Evolutionary conservation across 805 yeast genomes (phyloP).

Genomic region (Debaryomyces tyrocola): DNA sequence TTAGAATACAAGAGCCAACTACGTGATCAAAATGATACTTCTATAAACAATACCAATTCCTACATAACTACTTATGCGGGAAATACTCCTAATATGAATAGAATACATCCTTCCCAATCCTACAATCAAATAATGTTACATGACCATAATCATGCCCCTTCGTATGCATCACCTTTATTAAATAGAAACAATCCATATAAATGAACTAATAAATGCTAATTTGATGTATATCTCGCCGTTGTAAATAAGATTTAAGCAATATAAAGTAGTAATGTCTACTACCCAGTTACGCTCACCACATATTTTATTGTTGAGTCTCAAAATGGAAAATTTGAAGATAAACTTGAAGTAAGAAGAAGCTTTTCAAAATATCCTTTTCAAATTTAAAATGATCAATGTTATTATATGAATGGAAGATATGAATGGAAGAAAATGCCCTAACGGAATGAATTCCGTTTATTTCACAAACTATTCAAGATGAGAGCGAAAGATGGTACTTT

Average conservation of each 20-base stretch:
- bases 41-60: not conserved
- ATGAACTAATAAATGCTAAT: not conserved
- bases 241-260: no score
- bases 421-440: no score
- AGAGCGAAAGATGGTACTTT: not conserved
- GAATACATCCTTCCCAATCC: not conserved
- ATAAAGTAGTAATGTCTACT: not conserved
- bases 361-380: not conserved
- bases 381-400: not conserved
- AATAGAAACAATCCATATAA: constrained; percentile 5
- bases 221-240: no score
- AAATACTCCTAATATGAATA: not conserved
- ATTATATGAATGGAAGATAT: no score
- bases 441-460: no score
- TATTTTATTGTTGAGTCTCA: constrained; percentile 5
- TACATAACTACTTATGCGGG: constrained; percentile 1
- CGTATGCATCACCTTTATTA: constrained; percentile 10
- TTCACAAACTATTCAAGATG: not conserved
- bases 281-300: not conserved
- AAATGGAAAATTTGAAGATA: constrained; percentile 7
- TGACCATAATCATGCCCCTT: not conserved
- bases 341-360: not conserved
- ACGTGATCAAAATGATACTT: not conserved
- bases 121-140: constrained; percentile 1
- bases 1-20: not conserved